Percentiles rank a stretch among this genome's conserved stretches.
Evolutionary conservation across 2,329 filamentous ascomycete genomes (phyloP).

Genomic region (Achaetomium macrosporum): DNA sequence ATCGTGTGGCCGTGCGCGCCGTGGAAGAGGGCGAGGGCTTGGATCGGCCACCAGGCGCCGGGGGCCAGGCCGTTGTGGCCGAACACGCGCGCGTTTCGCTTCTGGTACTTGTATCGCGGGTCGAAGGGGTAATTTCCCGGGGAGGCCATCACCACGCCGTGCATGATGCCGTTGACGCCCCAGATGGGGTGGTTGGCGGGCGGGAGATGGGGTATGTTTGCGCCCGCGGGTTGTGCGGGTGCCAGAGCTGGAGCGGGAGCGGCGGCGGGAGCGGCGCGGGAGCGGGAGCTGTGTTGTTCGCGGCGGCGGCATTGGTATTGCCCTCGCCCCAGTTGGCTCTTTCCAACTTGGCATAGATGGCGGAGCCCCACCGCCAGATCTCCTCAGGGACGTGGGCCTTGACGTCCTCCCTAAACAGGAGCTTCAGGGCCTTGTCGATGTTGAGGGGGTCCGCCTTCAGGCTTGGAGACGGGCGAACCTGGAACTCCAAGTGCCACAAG

Average conservation of each 20-base stretch:
- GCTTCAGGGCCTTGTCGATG: background rate
- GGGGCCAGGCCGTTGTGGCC: slow-evolving; percentile 32
- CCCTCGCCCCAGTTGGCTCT: background rate
- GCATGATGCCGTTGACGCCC: slow-evolving; percentile 29
- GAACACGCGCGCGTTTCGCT: slow-evolving; percentile 17
- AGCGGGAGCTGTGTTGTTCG: background rate
- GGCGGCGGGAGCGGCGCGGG: background rate
- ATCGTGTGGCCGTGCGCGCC: slow-evolving; percentile 47
- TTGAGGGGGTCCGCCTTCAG: background rate
- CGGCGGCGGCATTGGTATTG: background rate
- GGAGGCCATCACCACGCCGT: slow-evolving; percentile 22
- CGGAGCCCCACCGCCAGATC: background rate
- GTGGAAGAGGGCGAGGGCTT: slow-evolving; percentile 44
- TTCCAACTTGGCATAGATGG: background rate
- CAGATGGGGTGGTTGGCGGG: slow-evolving; percentile 27
- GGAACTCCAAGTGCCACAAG: background rate
- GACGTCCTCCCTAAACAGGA: background rate
- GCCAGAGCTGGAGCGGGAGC: background rate
- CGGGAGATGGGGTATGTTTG: slow-evolving; percentile 10
- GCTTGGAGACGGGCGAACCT: background rate
- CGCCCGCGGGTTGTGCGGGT: too few relatives aligned
- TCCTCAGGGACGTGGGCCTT: background rate
- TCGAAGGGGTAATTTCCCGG: slow-evolving; percentile 6
- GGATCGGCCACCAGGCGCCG: slow-evolving; percentile 49
- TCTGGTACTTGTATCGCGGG: slow-evolving; percentile 1